Percentiles rank a stretch among this genome's conserved stretches.
phyloP scores from a whole-genome alignment of 2,329 filamentous ascomycete species.

The Pseudogymnoascus sp. region DNA sequence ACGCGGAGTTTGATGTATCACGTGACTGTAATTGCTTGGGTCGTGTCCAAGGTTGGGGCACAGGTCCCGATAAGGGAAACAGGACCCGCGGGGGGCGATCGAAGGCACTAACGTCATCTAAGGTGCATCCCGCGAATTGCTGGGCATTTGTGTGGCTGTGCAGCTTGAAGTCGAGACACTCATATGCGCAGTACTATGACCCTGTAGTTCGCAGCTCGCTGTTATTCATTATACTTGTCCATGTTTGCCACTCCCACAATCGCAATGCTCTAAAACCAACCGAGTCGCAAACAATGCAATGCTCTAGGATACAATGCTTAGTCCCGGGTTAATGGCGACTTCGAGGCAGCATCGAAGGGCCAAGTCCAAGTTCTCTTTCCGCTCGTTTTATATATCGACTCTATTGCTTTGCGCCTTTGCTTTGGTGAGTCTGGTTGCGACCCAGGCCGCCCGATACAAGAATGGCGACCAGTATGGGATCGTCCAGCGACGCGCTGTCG shows the following conservation, averaged over 20 bases:
- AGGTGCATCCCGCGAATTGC: background rate
- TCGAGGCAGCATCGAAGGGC: background rate
- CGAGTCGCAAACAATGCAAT: background rate
- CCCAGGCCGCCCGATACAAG: constrained; percentile 23
- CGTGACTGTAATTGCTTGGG: background rate
- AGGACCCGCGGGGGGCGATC: background rate
- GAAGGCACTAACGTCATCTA: background rate
- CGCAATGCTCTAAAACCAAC: background rate
- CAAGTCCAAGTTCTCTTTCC: constrained; percentile 22
- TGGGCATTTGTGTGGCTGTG: background rate
- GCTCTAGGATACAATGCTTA: constrained; percentile 2
- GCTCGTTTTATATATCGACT: constrained; percentile 27
- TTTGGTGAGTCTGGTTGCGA: constrained; percentile 23
- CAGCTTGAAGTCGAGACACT: background rate
- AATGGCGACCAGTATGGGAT: constrained; percentile 22
- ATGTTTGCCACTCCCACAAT: background rate
- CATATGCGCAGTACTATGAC: background rate
- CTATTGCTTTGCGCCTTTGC: constrained; percentile 23
- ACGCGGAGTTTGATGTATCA: background rate
- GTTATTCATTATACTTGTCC: background rate
- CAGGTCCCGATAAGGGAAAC: constrained; percentile 7
- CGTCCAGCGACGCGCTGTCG: constrained; percentile 21
- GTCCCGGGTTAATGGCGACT: background rate
- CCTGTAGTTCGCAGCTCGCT: background rate
- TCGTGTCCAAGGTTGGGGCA: background rate